Base-by-base conservation (phyloP, 768 basidiomycete species). In the Paxillus ammoniavirescens region DNA sequence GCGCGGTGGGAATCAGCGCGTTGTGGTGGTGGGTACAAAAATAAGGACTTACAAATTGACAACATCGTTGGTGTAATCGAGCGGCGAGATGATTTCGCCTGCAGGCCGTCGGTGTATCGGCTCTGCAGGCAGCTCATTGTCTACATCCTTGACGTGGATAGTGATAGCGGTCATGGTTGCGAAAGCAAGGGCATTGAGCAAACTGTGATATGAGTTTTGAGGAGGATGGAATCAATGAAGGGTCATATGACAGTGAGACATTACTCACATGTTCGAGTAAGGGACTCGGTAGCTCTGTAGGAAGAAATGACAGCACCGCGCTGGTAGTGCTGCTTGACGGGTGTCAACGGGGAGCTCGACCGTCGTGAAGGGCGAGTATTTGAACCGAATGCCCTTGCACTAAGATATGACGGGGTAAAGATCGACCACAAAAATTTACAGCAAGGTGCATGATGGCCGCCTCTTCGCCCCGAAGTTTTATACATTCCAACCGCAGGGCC, bases 11-110 rank as follows among this genome's bases (percentile, higher is more conserved):
- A 12, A 30, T 65, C 26, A 59, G 49, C 14, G 15, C 37, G n/a
- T 17, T 6, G 17, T 26, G 23, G 14, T 42, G 1, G 10, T 38
- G 45, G 35, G 50, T 44, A 43, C 23, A 41, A 45, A 52, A 14
- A 21, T 36, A 7, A 26, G 5, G 15, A 74, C 80, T 63, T 61
- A 87, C 86, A 81, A 83, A 59, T 81, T 73, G 38, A 79, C 73
- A 53, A 82, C 72, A 48, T 76, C 72, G 17, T 70, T 76, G 6
- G 76, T 69, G 59, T 79, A 80, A 8, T 72, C 64, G 49, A 84
- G 71, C 1, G 86, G 86, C 46, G 84, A 85, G 8, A 81, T 76
- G n/a, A 81, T 62, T 8, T 76, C 74, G 36, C 82, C 82, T 12
- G 68, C 61, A 28, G 70, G 71, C n/a, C 83, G 77, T 51, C 76